Conservation (phyloP, 176 grass and related monocot species). For the Ampelocalamus luodianensis region DNA sequence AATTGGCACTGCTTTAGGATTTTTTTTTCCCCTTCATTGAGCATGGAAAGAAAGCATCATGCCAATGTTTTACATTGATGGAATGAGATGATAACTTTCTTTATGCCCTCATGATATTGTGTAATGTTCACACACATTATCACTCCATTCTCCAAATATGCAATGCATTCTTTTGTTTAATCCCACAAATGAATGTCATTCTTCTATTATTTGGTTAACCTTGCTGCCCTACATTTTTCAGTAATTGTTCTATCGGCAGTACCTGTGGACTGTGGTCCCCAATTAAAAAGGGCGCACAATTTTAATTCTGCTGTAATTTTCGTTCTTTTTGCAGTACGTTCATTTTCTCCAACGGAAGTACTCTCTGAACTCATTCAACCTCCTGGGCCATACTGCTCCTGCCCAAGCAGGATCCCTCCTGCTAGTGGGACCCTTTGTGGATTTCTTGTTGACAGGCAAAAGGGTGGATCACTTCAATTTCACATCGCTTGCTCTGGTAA, state of each 20-base stretch:
- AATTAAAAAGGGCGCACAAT: not conserved
- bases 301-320: conserved; percentile 37
- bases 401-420: conserved; percentile 76
- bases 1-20: not conserved
- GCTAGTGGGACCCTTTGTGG: conserved; percentile 74
- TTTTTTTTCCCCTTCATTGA: not conserved
- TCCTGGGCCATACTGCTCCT: conserved; percentile 84
- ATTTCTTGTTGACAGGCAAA: conserved; percentile 78
- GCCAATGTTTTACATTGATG: not conserved
- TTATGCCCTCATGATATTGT: not conserved
- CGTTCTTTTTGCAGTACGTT: conserved; percentile 62
- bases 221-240: not conserved
- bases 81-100: not conserved
- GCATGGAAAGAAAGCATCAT: not conserved
- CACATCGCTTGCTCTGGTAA: conserved; percentile 67
- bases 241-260: conserved; percentile 9
- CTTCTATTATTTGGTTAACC: not conserved
- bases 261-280: not conserved
- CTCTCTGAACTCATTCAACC: conserved; percentile 84
- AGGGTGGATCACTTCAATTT: conserved; percentile 77
- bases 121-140: not conserved
- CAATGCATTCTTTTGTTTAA: not conserved
- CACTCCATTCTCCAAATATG: not conserved
- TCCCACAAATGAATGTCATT: not conserved
- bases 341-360: conserved; percentile 85